These are phyloP conservation scores for Stentor roeselii DNA, from an alignment of 73 alveolate species.

Conservation along the genomic window DNA sequence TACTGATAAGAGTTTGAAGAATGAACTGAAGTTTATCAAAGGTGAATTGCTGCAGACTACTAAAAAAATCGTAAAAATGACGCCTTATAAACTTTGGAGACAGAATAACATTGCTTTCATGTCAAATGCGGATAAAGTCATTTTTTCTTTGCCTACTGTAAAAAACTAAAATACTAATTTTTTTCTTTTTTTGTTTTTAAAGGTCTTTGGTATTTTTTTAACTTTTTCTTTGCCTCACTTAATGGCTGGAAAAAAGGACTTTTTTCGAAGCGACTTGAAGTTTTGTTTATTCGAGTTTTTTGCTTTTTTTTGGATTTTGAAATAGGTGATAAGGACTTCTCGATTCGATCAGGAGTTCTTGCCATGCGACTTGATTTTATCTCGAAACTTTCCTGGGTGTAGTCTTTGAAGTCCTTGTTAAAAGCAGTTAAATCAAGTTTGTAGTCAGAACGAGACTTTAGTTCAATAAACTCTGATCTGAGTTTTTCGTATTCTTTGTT, in stretches of 20 bases:
- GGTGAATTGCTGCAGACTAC: constrained; percentile 5
- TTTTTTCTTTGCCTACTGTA: background rate
- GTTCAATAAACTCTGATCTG: background rate
- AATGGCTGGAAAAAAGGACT: background rate
- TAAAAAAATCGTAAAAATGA: background rate
- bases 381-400: background rate
- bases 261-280: background rate
- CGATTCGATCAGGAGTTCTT: background rate
- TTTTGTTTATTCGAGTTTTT: background rate
- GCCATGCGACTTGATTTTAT: background rate
- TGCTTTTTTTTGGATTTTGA: background rate
- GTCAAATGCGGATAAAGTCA: background rate
- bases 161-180: background rate
- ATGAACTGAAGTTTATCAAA: background rate
- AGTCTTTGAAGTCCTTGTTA: too few species aligned
- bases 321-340: background rate
- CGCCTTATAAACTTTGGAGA: background rate
- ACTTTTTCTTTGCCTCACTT: background rate
- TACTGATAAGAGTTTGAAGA: background rate
- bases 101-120: background rate
- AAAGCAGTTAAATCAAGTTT: background rate
- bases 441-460: background rate
- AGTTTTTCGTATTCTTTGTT: background rate
- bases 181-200: background rate
- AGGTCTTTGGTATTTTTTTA: too few species aligned